A percentile compares a stretch with the other conserved stretches of the same genome.
Evolutionary conservation across 192 early-diverging fungal genomes (phyloP).

Genomic region (Helicostylum pulchrum): DNA sequence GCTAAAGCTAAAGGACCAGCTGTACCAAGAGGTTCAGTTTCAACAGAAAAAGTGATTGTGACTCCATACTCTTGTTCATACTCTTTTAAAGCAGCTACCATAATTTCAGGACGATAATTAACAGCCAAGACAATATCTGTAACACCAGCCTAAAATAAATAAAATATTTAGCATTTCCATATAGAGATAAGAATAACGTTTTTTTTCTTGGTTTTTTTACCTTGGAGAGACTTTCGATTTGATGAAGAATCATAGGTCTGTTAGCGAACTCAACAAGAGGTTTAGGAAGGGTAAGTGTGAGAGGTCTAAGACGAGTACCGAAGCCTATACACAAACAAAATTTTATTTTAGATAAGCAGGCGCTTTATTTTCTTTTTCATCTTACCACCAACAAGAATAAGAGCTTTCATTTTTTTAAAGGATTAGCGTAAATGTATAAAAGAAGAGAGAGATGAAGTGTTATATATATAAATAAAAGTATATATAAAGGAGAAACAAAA

Average conservation of each 20-base stretch:
- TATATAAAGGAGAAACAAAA: too few relatives aligned
- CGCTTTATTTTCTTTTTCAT: neutral
- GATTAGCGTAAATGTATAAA: neutral
- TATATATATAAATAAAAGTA: neutral
- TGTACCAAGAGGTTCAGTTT: constrained; percentile 95
- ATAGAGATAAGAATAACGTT: neutral
- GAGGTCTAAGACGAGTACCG: constrained; percentile 96
- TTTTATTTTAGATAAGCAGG: neutral
- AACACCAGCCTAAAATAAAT: constrained; percentile 80
- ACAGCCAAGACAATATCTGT: constrained; percentile 97
- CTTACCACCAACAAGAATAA: constrained; percentile 81
- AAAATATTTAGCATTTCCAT: neutral
- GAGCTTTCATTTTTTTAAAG: constrained; percentile 65
- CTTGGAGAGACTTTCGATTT: constrained; percentile 96
- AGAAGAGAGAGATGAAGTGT: neutral
- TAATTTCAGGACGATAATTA: constrained; percentile 98
- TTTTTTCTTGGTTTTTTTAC: constrained; percentile 44
- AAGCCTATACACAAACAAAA: constrained; percentile 68
- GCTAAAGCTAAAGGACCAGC: constrained; percentile 95
- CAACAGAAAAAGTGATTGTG: constrained; percentile 94
- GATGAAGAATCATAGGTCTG: constrained; percentile 98
- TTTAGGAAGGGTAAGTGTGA: constrained; percentile 96
- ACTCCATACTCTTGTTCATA: constrained; percentile 91
- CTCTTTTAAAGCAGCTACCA: constrained; percentile 90
- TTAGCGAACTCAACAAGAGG: constrained; percentile 99